A percentile compares a stretch with the other conserved stretches of the same genome.
Conservation (phyloP, 306 rosid species). For the Clitoria ternatea region DNA sequence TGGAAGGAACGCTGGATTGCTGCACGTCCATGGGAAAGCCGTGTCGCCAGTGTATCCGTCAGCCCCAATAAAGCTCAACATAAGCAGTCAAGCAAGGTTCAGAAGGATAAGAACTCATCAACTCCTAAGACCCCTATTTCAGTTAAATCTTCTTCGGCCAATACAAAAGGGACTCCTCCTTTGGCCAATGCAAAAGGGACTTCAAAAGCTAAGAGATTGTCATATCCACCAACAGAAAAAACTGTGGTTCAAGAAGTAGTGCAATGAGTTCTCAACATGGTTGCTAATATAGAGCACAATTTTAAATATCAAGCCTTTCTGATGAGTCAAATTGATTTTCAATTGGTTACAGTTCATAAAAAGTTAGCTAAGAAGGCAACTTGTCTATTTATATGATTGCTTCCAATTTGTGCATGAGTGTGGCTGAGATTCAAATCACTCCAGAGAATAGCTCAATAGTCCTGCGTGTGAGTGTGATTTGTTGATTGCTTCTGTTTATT, state of each 20-base stretch:
- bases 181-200: constrained; percentile 48
- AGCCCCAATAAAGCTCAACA: constrained; percentile 52
- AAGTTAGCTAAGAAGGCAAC: constrained; percentile 18
- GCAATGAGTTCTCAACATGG: constrained; percentile 31
- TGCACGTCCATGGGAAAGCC: constrained; percentile 99
- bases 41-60: constrained; percentile 32
- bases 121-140: constrained; percentile 42
- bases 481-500: constrained; percentile 23
- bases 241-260: constrained; percentile 29
- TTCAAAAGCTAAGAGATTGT: constrained; percentile 56
- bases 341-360: constrained; percentile 27
- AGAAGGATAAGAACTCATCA: constrained; percentile 43
- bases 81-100: constrained; percentile 51
- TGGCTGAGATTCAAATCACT: constrained; percentile 5
- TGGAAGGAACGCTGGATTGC: constrained; percentile 99
- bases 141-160: constrained; percentile 37
- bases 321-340: constrained; percentile 24
- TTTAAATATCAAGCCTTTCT: constrained; percentile 26
- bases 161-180: constrained; percentile 42
- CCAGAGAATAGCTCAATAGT: constrained; percentile 16
- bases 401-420: constrained; percentile 24
- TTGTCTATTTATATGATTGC: constrained; percentile 29
- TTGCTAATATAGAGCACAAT: constrained; percentile 33
- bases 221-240: constrained; percentile 59
- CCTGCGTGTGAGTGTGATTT: constrained; percentile 35